Conservation (phyloP, 164 flowering plant genomes). For the Vitis cinerea region DNA sequence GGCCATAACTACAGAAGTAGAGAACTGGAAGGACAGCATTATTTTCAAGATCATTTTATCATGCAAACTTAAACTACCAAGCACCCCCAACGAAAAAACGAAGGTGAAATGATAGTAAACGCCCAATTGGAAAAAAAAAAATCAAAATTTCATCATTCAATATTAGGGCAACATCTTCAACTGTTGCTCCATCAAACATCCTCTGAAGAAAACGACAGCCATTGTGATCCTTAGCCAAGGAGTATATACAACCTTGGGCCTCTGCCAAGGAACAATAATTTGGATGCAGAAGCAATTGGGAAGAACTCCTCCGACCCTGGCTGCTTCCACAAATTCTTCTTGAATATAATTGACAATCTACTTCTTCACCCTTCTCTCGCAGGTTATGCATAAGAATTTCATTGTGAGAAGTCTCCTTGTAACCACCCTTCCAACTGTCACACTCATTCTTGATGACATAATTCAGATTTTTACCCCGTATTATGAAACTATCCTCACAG, state of each 20-base stretch:
- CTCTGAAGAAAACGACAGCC: slow-evolving; percentile 77
- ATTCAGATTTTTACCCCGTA: slow-evolving; percentile 37
- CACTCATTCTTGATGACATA: slow-evolving; percentile 18
- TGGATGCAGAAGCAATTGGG: slow-evolving; percentile 22
- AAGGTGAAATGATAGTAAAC: too few species aligned
- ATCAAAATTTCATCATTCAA: too few species aligned
- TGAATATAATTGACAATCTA: slow-evolving; percentile 13
- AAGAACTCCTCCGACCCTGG: slow-evolving; percentile 10
- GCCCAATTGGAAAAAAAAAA: too few species aligned
- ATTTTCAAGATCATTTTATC: too few species aligned
- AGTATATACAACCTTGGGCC: slow-evolving; percentile 44
- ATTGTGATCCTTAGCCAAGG: slow-evolving; percentile 72
- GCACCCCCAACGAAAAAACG: too few species aligned
- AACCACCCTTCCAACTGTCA: slow-evolving; percentile 16
- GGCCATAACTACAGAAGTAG: too few species aligned
- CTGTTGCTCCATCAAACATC: slow-evolving; percentile 58
- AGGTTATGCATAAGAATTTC: slow-evolving; percentile 2
- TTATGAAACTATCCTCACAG: slow-evolving; percentile 48
- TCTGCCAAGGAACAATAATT: slow-evolving; percentile 38
- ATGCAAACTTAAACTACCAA: too few species aligned
- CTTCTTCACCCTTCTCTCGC: slow-evolving; percentile 22
- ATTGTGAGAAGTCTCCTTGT: slow-evolving; percentile 9
- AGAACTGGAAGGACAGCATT: too few species aligned
- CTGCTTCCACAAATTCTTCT: slow-evolving; percentile 18
- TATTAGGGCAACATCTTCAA: slow-evolving; percentile 47